phyloP scores from a whole-genome alignment of 1,284 basidiomycete species.

The Omphalotus olearius region DNA sequence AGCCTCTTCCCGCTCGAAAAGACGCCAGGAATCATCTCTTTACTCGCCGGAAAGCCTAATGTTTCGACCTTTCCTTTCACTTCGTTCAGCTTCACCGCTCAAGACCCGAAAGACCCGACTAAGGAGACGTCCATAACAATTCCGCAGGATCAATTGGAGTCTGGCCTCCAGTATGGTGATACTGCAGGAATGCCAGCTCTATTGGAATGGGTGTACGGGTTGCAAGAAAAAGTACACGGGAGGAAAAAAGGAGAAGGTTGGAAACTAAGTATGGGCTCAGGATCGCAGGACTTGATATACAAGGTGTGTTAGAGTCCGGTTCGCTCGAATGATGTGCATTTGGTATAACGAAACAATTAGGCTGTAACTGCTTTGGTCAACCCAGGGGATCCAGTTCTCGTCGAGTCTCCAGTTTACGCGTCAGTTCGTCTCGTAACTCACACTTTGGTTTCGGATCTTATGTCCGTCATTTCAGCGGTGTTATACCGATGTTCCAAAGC shows the following conservation, averaged over 20 bases:
- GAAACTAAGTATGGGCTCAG: constrained; percentile 75
- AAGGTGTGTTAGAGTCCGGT: constrained; percentile 48
- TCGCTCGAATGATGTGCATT: not conserved
- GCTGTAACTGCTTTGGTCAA: constrained; percentile 62
- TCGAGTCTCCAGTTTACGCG: constrained; percentile 89
- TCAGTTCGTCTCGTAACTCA: constrained; percentile 30
- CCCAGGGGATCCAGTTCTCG: constrained; percentile 77
- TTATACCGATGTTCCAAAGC: constrained; percentile 57
- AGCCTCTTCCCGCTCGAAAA: constrained; percentile 74
- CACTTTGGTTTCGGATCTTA: constrained; percentile 12
- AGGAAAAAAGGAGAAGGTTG: constrained; percentile 53
- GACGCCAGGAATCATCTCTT: constrained; percentile 77
- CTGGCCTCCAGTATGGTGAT: constrained; percentile 75
- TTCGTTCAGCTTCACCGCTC: constrained; percentile 58
- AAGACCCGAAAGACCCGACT: constrained; percentile 42
- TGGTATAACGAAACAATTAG: constrained; percentile 27
- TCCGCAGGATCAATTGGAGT: constrained; percentile 41
- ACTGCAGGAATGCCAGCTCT: constrained; percentile 69
- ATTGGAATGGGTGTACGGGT: constrained; percentile 58
- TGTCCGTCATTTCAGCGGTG: constrained; percentile 40
- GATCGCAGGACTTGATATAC: constrained; percentile 85
- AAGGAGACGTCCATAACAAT: constrained; percentile 50
- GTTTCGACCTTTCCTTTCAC: constrained; percentile 88
- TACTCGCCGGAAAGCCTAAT: constrained; percentile 88
- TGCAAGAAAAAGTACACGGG: constrained; percentile 67